These are phyloP conservation scores for Apiospora pterosperma DNA, from an alignment of 2,329 filamentous ascomycete species.

Conservation along the genomic window DNA sequence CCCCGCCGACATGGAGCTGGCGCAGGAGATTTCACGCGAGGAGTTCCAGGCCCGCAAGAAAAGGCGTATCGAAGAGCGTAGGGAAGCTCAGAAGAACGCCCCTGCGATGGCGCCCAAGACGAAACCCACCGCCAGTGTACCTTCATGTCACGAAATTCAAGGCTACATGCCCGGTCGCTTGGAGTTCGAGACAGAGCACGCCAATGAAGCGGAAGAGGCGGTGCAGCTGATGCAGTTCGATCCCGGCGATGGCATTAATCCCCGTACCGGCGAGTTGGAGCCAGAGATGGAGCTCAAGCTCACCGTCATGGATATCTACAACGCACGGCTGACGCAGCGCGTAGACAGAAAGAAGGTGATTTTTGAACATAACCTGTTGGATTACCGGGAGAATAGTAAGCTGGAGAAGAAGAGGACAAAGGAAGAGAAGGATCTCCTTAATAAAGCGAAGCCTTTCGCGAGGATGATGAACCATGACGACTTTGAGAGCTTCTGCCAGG, in stretches of 20 bases:
- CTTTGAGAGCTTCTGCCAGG: conserved; percentile 81
- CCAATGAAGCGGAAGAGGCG: conserved; percentile 96
- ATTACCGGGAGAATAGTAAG: conserved; percentile 88
- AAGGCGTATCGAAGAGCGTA: conserved; percentile 84
- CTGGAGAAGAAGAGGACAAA: conserved; percentile 94
- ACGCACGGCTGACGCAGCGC: conserved; percentile 81
- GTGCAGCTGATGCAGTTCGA: conserved; percentile 99
- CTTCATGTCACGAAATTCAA: conserved; percentile 95
- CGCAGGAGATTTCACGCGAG: conserved; percentile 79
- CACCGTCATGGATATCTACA: conserved; percentile 98
- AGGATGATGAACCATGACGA: conserved; percentile 95
- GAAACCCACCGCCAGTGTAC: conserved; percentile 92
- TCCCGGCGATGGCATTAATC: conserved; percentile 88
- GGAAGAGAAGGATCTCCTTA: conserved; percentile 85
- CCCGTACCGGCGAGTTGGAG: conserved; percentile 76
- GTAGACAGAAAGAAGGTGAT: conserved; percentile 95
- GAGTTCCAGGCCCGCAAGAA: conserved; percentile 94
- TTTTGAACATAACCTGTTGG: conserved; percentile 89
- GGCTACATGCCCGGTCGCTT: conserved; percentile 97
- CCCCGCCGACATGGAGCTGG: conserved; percentile 73
- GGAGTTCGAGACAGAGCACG: conserved; percentile 96
- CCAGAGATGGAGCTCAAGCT: conserved; percentile 97
- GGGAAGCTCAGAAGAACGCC: conserved; percentile 81
- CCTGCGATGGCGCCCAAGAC: conserved; percentile 84
- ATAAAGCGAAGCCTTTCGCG: conserved; percentile 93